Evolutionary conservation across 1,284 basidiomycete species (phyloP).

Genomic region (Ganoderma resinaceum): DNA sequence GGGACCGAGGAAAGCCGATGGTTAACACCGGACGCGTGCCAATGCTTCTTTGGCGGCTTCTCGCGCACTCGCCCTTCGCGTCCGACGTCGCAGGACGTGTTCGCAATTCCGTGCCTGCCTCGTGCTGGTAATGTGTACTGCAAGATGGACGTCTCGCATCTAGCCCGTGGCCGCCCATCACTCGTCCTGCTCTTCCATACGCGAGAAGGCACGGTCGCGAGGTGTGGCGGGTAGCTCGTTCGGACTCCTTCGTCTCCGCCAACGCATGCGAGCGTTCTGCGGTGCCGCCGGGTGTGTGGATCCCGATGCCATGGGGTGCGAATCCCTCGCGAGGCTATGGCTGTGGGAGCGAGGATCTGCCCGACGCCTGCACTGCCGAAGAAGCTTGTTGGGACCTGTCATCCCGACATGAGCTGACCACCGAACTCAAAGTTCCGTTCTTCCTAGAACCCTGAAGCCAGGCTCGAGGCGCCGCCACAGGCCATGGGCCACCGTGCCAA

Average conservation of each 20-base stretch:
- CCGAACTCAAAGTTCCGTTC: background rate
- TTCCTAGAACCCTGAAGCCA: background rate
- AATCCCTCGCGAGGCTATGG: background rate
- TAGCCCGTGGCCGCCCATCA: background rate
- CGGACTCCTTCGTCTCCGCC: background rate
- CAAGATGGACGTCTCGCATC: background rate
- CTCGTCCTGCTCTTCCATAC: background rate
- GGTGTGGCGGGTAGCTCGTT: background rate
- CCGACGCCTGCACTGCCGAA: background rate
- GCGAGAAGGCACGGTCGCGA: background rate
- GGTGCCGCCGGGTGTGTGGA: conserved; percentile 1
- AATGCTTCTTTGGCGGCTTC: conserved; percentile 5
- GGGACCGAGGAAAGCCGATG: conserved; percentile 9
- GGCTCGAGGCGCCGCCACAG: background rate
- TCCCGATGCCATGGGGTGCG: background rate
- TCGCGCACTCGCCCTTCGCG: background rate
- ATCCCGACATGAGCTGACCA: background rate
- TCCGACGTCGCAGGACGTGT: background rate
- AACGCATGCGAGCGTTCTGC: background rate
- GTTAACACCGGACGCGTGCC: conserved; percentile 14
- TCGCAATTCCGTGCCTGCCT: conserved; percentile 7
- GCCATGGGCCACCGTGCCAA: background rate
- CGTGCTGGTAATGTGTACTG: background rate
- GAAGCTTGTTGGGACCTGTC: conserved; percentile 1
- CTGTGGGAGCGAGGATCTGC: conserved; percentile 1